Conservation (phyloP, 2,329 filamentous ascomycete species). For the Penicillium digitatum region DNA sequence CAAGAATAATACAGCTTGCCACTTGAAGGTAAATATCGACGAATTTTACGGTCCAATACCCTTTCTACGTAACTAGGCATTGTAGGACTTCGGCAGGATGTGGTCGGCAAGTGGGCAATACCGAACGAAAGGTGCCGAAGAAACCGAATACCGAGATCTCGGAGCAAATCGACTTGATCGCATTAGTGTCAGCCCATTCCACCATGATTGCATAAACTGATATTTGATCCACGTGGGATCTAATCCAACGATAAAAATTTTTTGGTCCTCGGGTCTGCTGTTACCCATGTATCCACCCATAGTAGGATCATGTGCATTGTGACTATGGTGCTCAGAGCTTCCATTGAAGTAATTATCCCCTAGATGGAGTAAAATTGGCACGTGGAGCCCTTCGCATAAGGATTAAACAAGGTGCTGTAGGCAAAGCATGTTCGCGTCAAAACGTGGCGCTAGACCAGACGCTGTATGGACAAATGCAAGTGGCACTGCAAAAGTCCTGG, state of each 20-base stretch:
- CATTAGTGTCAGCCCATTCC: conserved; percentile 27
- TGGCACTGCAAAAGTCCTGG: not conserved
- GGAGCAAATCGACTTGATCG: conserved; percentile 47
- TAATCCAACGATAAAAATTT: conserved; percentile 48
- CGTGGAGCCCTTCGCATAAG: conserved; percentile 56
- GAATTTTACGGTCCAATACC: conserved; percentile 33
- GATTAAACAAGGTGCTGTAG: conserved; percentile 55
- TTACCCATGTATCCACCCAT: conserved; percentile 34
- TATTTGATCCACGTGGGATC: conserved; percentile 28
- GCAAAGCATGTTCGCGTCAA: conserved; percentile 51
- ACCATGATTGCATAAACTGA: not conserved
- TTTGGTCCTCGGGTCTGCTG: conserved; percentile 46
- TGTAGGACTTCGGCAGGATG: conserved; percentile 46
- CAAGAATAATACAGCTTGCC: conserved; percentile 31
- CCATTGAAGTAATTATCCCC: conserved; percentile 45
- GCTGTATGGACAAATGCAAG: conserved; percentile 43
- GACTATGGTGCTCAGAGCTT: conserved; percentile 46
- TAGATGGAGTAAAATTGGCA: conserved; percentile 55
- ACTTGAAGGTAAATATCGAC: not conserved
- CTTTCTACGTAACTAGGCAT: conserved; percentile 39
- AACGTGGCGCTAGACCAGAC: conserved; percentile 55
- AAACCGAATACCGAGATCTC: conserved; percentile 45
- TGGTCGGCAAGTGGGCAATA: conserved; percentile 46
- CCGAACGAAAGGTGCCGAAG: conserved; percentile 27
- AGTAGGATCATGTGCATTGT: conserved; percentile 19